Conservation (phyloP, 2,329 filamentous ascomycete genomes). For the Cercospora citrullina region DNA sequence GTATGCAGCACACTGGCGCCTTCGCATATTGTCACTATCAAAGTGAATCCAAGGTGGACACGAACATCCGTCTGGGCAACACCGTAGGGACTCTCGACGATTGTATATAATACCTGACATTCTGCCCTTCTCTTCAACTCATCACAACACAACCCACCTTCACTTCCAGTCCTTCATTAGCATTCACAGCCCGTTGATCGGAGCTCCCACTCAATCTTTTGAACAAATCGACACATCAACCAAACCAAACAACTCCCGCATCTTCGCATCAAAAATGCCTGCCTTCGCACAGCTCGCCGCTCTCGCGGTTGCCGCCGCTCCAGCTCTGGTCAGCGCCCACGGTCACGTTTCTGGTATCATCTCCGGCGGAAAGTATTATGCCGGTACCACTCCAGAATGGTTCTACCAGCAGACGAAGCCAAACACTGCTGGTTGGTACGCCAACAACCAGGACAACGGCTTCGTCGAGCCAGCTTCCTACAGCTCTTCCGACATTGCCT, state of each 20-base stretch:
- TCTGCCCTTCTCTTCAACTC: not conserved
- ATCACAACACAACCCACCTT: conserved; percentile 12
- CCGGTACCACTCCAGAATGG: conserved; percentile 44
- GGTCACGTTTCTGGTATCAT: conserved; percentile 47
- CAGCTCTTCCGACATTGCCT: conserved; percentile 34
- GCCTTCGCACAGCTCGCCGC: conserved; percentile 21
- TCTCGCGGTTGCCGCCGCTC: conserved; percentile 22
- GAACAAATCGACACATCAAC: conserved; percentile 7
- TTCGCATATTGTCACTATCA: conserved; percentile 17
- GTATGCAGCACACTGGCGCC: conserved; percentile 20
- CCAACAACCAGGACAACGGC: conserved; percentile 42
- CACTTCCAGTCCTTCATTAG: conserved; percentile 21
- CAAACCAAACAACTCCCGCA: not conserved
- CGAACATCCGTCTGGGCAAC: conserved; percentile 1
- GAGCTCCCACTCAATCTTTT: conserved; percentile 20
- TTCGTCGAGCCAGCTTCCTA: conserved; percentile 33
- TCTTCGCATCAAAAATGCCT: conserved; percentile 20
- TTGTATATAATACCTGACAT: conserved; percentile 16
- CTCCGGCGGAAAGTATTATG: conserved; percentile 50
- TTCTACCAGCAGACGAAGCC: conserved; percentile 59
- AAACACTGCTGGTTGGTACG: conserved; percentile 47
- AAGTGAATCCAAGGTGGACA: conserved; percentile 19
- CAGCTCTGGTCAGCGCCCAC: conserved; percentile 45
- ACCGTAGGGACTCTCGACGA: not conserved
- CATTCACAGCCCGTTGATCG: conserved; percentile 18